phyloP scores from a whole-genome alignment of 1,284 basidiomycete species.

The Irpex sp. region DNA sequence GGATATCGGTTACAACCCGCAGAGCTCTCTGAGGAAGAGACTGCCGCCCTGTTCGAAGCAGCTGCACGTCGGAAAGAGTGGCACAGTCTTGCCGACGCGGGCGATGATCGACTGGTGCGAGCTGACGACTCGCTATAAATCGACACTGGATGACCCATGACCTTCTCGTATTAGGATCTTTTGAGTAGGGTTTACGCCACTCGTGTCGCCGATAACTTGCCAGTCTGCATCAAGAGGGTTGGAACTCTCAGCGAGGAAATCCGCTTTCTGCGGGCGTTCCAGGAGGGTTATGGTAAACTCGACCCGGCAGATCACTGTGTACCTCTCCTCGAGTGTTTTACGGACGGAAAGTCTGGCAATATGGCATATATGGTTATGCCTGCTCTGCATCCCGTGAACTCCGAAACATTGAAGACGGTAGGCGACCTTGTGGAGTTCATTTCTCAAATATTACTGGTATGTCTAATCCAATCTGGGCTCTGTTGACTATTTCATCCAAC shows the following conservation, averaged over 20 bases:
- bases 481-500: too few relatives aligned
- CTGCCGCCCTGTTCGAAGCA: too few relatives aligned
- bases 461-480: too few relatives aligned
- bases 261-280: background rate
- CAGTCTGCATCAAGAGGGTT: conserved; percentile 11
- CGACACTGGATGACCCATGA: too few relatives aligned
- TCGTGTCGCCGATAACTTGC: background rate
- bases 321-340: conserved; percentile 22
- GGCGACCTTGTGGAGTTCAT: conserved; percentile 26
- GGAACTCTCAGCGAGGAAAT: conserved; percentile 15
- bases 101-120: too few relatives aligned
- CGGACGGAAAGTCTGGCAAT: conserved; percentile 13
- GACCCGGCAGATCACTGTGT: conserved; percentile 26
- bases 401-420: conserved; percentile 20
- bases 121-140: too few relatives aligned
- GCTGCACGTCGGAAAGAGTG: too few relatives aligned
- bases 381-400: conserved; percentile 15
- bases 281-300: background rate
- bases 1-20: background rate
- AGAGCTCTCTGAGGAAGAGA: too few relatives aligned
- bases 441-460: conserved; percentile 10
- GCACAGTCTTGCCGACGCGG: too few relatives aligned
- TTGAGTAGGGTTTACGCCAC: background rate
- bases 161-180: background rate
- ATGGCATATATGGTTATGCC: conserved; percentile 25